These are phyloP conservation scores for Termitomyces sp. DNA, from an alignment of 768 basidiomycete genomes.

Conservation along the genomic window DNA sequence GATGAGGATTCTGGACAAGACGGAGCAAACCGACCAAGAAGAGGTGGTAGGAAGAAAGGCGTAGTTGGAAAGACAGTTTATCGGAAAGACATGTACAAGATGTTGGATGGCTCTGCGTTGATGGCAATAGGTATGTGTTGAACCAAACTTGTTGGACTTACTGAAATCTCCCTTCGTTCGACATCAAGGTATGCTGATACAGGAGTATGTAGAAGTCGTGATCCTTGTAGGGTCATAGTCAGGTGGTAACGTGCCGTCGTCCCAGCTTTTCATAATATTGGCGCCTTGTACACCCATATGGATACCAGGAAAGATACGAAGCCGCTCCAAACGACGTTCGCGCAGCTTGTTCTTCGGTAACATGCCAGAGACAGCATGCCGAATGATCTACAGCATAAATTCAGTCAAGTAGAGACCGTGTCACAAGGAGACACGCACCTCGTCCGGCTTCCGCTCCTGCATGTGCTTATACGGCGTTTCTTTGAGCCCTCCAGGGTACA, in stretches of 20 bases:
- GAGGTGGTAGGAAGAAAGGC: constrained; percentile 17
- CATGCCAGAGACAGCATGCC: constrained; percentile 97
- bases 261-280: constrained; percentile 82
- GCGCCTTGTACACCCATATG: constrained; percentile 73
- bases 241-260: constrained; percentile 67
- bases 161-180: background rate
- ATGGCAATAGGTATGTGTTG: constrained; percentile 56
- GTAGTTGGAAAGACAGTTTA: constrained; percentile 16
- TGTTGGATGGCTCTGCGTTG: constrained; percentile 69
- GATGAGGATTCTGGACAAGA: constrained; percentile 6
- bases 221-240: constrained; percentile 40
- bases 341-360: constrained; percentile 96
- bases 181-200: constrained; percentile 54
- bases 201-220: constrained; percentile 56
- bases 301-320: constrained; percentile 82
- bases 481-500: constrained; percentile 92
- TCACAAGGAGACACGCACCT: constrained; percentile 50
- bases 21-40: constrained; percentile 1
- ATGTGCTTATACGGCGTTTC: constrained; percentile 83
- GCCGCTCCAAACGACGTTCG: constrained; percentile 79
- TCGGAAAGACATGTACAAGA: constrained; percentile 68
- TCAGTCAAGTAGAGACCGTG: background rate
- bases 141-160: background rate
- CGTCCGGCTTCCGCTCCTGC: constrained; percentile 84
- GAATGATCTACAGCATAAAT: constrained; percentile 67